Percentiles rank a stretch among this genome's conserved stretches.
These are phyloP conservation scores for Ascochyta clinopodiicola DNA, from an alignment of 2,329 filamentous ascomycete genomes.

Conservation along the genomic window DNA sequence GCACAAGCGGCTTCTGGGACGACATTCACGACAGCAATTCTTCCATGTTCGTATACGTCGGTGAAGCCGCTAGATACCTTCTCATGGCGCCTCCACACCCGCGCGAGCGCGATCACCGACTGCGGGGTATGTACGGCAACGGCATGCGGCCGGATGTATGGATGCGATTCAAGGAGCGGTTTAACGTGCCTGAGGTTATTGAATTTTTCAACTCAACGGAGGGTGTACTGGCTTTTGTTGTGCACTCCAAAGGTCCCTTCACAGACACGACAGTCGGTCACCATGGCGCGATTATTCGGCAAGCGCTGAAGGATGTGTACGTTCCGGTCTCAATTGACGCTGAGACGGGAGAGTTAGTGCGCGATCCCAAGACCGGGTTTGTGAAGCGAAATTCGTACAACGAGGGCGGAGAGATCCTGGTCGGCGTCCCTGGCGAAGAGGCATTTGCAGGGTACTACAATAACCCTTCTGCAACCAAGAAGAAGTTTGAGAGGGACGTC, in stretches of 20 bases:
- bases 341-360: slow-evolving; percentile 69
- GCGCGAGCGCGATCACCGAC: slow-evolving; percentile 63
- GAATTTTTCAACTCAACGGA: slow-evolving; percentile 83
- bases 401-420: slow-evolving; percentile 74
- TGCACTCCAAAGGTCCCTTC: slow-evolving; percentile 60
- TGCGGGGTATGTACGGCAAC: slow-evolving; percentile 69
- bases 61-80: slow-evolving; percentile 76
- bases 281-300: slow-evolving; percentile 67
- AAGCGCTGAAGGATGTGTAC: slow-evolving; percentile 59
- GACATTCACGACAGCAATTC: slow-evolving; percentile 71
- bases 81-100: slow-evolving; percentile 69
- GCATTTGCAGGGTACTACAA: slow-evolving; percentile 70
- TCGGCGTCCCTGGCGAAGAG: slow-evolving; percentile 59
- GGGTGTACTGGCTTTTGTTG: slow-evolving; percentile 68
- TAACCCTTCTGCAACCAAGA: slow-evolving; percentile 68
- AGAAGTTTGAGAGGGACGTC: slow-evolving; percentile 56
- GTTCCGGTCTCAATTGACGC: slow-evolving; percentile 72
- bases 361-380: slow-evolving; percentile 71
- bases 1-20: slow-evolving; percentile 71
- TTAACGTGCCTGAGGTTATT: slow-evolving; percentile 65
- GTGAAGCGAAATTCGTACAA: slow-evolving; percentile 67
- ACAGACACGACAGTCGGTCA: slow-evolving; percentile 69
- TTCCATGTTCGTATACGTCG: slow-evolving; percentile 77
- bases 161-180: slow-evolving; percentile 67
- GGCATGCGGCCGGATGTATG: slow-evolving; percentile 73